Conservation (phyloP, 176 grass and related monocot genomes). For the Musa schizocarpa region DNA sequence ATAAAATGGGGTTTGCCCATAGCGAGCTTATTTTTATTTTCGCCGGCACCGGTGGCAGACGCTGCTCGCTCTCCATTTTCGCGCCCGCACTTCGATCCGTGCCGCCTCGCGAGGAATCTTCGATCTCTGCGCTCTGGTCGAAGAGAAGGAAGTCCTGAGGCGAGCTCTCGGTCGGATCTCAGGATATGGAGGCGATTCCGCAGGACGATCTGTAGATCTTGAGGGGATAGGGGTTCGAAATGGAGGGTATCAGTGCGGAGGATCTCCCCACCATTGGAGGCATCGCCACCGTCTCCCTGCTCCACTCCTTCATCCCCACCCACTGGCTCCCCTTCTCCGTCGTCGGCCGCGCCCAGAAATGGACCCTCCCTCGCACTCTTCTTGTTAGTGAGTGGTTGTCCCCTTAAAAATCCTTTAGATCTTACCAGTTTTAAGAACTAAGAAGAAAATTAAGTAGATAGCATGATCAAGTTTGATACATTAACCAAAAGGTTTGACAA, state of each 20-base stretch:
- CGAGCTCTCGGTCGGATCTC: not conserved
- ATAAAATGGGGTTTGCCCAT: too few species aligned
- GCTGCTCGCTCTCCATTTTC: not conserved
- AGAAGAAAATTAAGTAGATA: too few species aligned
- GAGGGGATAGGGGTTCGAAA: not conserved
- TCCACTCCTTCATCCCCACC: conserved; percentile 98
- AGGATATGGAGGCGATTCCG: not conserved
- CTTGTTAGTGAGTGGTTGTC: conserved; percentile 74
- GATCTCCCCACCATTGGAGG: conserved; percentile 95
- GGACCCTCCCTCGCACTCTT: conserved; percentile 90
- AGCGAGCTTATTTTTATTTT: too few species aligned
- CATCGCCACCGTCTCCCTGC: conserved; percentile 90
- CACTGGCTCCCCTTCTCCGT: conserved; percentile 99
- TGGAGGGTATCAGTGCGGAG: conserved; percentile 57
- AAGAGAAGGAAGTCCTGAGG: not conserved
- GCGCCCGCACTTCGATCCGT: not conserved
- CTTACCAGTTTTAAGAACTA: too few species aligned
- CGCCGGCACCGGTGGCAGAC: too few species aligned
- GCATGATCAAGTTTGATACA: too few species aligned
- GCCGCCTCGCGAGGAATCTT: not conserved
- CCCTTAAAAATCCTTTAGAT: too few species aligned
- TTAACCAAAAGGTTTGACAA: too few species aligned
- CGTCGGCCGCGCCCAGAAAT: conserved; percentile 85
- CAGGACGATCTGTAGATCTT: not conserved
- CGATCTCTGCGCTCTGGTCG: not conserved